Percentiles rank a stretch among this genome's conserved stretches.
These are phyloP conservation scores for Conticribra guillardii DNA, from an alignment of 108 stramenopile species.

Conservation along the genomic window DNA sequence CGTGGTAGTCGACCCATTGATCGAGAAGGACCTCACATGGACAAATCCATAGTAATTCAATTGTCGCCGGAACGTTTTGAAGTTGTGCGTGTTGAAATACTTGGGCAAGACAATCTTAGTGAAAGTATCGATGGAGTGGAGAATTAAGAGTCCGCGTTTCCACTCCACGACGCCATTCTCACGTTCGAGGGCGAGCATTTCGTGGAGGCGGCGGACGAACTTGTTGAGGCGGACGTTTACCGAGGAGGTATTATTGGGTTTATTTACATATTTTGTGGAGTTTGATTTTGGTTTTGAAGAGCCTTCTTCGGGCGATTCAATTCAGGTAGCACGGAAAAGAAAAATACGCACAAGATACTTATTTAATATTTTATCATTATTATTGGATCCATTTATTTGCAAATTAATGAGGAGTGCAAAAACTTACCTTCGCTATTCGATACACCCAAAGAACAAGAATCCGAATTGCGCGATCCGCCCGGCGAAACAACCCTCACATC, in stretches of 20 bases:
- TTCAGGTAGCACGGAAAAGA: neutral
- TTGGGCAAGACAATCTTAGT: constrained; percentile 84
- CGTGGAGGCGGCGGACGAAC: constrained; percentile 84
- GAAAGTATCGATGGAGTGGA: constrained; percentile 87
- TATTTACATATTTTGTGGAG: neutral
- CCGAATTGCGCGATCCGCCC: too few species aligned
- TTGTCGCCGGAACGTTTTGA: constrained; percentile 93
- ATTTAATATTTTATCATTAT: too few species aligned
- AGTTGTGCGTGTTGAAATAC: constrained; percentile 94
- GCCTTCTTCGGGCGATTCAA: neutral
- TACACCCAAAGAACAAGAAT: too few species aligned
- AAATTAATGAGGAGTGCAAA: too few species aligned
- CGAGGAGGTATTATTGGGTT: neutral
- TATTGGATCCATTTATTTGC: too few species aligned
- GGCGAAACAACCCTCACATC: neutral
- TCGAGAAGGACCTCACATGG: constrained; percentile 76
- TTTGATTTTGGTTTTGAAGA: neutral
- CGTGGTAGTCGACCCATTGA: constrained; percentile 53
- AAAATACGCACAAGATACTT: too few species aligned
- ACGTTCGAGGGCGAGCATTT: constrained; percentile 74
- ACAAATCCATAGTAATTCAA: constrained; percentile 75
- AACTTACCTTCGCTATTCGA: too few species aligned
- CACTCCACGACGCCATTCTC: constrained; percentile 80
- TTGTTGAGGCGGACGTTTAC: constrained; percentile 66
- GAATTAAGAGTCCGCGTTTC: constrained; percentile 82